Evolutionary conservation across 331 rosid genomes (phyloP).

Genomic region (Acacia pycnantha): DNA sequence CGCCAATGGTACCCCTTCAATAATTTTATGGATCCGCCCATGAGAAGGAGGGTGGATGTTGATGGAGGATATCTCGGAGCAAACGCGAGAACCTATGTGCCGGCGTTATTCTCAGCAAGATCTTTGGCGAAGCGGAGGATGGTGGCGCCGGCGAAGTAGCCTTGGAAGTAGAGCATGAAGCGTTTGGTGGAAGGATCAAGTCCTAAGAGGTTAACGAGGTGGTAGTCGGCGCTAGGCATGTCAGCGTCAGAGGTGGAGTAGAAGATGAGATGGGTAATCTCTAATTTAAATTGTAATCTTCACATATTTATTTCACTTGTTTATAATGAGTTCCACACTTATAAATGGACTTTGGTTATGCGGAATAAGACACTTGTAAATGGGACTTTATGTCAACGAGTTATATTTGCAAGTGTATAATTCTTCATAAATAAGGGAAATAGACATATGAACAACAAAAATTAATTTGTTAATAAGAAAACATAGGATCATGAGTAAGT

Average conservation of each 20-base stretch:
- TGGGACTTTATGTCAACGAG: no score
- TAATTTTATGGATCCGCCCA: no score
- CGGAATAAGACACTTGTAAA: no score
- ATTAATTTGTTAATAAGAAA: no score
- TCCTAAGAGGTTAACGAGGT: constrained; percentile 48
- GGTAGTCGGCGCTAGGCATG: constrained; percentile 58
- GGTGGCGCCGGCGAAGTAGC: constrained; percentile 47
- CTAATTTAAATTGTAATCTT: not conserved
- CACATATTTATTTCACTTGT: no score
- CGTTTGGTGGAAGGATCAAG: constrained; percentile 47
- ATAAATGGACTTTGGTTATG: no score
- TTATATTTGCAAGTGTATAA: no score
- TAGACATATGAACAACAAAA: no score
- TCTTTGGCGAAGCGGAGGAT: not conserved
- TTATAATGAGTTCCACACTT: no score
- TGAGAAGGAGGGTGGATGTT: constrained; percentile 26
- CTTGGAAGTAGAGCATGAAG: constrained; percentile 52
- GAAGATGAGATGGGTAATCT: constrained; percentile 49
- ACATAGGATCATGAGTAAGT: no score
- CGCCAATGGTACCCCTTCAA: no score
- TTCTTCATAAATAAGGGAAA: no score
- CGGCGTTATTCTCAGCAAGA: not conserved
- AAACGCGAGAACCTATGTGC: not conserved
- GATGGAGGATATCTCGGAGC: not conserved
- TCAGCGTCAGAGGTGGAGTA: constrained; percentile 50